Evolutionary conservation across 2,329 filamentous ascomycete genomes (phyloP), one percentile per base, ranked within the genome.

Genomic region (Camillea tinctor): DNA sequence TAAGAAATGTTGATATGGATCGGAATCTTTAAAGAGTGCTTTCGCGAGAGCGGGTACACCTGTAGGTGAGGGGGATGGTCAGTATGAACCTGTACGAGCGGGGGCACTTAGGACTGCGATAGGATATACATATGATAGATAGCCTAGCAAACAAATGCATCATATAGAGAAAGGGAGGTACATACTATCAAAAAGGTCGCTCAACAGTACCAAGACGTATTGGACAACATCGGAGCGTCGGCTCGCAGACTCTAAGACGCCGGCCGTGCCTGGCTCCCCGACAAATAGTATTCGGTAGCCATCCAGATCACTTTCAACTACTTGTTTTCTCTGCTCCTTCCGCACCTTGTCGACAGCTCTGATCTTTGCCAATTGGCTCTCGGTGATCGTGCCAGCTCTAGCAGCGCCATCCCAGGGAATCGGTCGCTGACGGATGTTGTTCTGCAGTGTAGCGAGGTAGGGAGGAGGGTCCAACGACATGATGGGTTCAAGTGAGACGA

Each of bases 331-430:
- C 78, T 93, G 90, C 68, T 98, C 95, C 76, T 92, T 95, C 76
- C 93, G 91, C 67, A 95, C 91, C 79, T 97, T 98, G 77, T 98
- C 95, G 69, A 98, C 92, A 63, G 93, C 92, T 77, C 93, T 93
- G 79, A 99, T 97, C 84, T 93, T 94, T 81, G 90, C 91, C 69
- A 97, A 86, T 77, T 99, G 94, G 68, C 91, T 89, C 69, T 98
- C 94, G 60, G 91, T 96, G 78, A 99, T 91, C 72, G 92, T 95
- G 76, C 93, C 92, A 69, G 92, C 92, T 76, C 95, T 88, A 68
- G 96, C 92, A 71, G 94, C 93, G 71, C 94, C 94, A 78, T 98
- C 94, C 95, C 95, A 99, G 60, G 94, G 93, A 78, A 99, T 97
- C 66, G 93, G 93, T 68, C 95, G 88, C 73, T 92, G 90, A 74